Conservation (phyloP, 257 asterid species). For the Petunia secreta region DNA sequence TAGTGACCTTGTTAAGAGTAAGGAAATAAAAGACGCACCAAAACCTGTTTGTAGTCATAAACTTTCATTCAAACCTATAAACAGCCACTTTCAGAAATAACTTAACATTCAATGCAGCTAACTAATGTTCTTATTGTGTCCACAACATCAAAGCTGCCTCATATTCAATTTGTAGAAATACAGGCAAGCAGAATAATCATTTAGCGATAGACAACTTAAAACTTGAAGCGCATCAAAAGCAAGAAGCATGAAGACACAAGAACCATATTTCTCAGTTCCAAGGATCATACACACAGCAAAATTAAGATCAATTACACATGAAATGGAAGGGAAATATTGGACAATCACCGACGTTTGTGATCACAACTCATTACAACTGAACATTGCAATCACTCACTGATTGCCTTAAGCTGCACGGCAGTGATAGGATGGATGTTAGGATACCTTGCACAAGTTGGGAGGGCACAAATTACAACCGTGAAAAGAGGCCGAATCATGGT, state of each 20-base stretch:
- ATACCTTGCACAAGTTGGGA: conserved; percentile 85
- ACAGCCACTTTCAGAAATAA: background rate
- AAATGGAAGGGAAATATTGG: background rate
- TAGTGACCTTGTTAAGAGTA: background rate
- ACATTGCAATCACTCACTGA: background rate
- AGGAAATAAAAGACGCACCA: background rate
- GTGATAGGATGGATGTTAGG: background rate
- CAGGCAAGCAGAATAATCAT: background rate
- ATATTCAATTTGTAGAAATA: background rate
- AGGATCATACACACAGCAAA: background rate
- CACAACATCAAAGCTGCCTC: background rate
- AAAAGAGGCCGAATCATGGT: conserved; percentile 42
- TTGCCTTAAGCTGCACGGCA: background rate
- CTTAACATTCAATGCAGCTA: background rate
- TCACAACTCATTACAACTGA: background rate
- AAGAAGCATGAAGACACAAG: background rate
- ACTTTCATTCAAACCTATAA: conserved; percentile 8
- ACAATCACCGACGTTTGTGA: background rate
- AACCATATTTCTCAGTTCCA: background rate
- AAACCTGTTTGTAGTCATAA: background rate
- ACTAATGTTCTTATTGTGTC: background rate
- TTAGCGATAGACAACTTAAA: background rate
- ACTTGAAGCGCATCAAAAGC: background rate
- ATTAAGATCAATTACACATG: background rate
- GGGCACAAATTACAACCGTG: conserved; percentile 79